phyloP scores from a whole-genome alignment of 2,329 filamentous ascomycete genomes.

The Biscogniauxia mediterranea region DNA sequence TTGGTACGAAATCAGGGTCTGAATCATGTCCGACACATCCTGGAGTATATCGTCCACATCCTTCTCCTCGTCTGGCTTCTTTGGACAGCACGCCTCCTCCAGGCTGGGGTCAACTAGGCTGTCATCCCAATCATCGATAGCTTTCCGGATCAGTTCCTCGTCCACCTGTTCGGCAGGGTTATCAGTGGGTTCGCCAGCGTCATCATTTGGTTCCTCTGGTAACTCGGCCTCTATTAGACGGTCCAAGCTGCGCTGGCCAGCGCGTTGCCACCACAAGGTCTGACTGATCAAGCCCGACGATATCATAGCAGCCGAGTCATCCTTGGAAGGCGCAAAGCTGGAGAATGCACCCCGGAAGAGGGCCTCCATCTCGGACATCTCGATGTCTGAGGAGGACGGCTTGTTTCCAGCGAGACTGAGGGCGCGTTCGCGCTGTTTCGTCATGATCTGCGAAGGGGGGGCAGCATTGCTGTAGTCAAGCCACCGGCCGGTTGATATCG shows the following conservation, averaged over 20 bases:
- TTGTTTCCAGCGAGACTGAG: constrained; percentile 64
- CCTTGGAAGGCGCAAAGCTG: constrained; percentile 73
- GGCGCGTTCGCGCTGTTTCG: constrained; percentile 69
- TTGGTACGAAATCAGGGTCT: constrained; percentile 76
- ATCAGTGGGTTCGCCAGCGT: constrained; percentile 31
- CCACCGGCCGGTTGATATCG: constrained; percentile 66
- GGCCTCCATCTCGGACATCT: constrained; percentile 68
- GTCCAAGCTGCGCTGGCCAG: constrained; percentile 64
- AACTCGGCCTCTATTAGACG: constrained; percentile 57
- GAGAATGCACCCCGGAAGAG: constrained; percentile 77
- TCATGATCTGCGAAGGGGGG: constrained; percentile 52
- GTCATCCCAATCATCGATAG: constrained; percentile 59
- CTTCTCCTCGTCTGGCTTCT: constrained; percentile 53
- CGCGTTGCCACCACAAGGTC: constrained; percentile 71
- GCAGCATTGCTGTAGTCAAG: constrained; percentile 67
- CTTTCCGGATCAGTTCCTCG: constrained; percentile 51
- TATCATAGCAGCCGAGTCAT: constrained; percentile 69
- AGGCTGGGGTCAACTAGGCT: constrained; percentile 57
- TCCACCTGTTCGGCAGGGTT: constrained; percentile 42
- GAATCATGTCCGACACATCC: constrained; percentile 72
- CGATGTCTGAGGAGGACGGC: constrained; percentile 52
- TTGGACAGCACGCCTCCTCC: constrained; percentile 48
- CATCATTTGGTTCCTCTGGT: constrained; percentile 35
- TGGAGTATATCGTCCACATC: constrained; percentile 68
- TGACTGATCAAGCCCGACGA: constrained; percentile 65